These are phyloP conservation scores for Boletus fagicola DNA, from an alignment of 768 basidiomycete species.

Conservation along the genomic window DNA sequence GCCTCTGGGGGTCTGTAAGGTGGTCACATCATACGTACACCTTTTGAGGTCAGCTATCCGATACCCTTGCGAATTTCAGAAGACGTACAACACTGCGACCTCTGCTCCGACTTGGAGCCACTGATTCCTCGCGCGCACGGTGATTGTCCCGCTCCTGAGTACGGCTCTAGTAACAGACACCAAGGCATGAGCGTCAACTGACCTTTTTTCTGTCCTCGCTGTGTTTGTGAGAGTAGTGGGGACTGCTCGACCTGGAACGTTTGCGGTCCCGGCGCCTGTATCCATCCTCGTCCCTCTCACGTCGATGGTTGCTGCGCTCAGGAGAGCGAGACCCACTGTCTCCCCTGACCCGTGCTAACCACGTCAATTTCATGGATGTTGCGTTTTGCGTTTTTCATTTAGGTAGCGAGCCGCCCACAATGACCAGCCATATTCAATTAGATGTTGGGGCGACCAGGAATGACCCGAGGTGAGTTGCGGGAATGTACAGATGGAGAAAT, in stretches of 20 bases:
- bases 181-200: not conserved
- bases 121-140: constrained; percentile 3
- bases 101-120: constrained; percentile 8
- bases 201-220: constrained; percentile 9
- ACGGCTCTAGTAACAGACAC: not conserved
- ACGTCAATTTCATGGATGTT: not conserved
- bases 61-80: not conserved
- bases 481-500: not conserved
- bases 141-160: constrained; percentile 12
- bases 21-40: constrained; percentile 14
- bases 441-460: constrained; percentile 28
- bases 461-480: constrained; percentile 22
- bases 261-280: constrained; percentile 6
- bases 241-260: constrained; percentile 28
- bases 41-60: constrained; percentile 28
- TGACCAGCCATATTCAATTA: constrained; percentile 7
- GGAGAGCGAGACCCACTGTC: constrained; percentile 29
- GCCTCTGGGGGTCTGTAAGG: constrained; percentile 22
- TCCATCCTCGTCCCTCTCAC: constrained; percentile 12
- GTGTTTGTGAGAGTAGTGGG: constrained; percentile 5
- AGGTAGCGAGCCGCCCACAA: constrained; percentile 17
- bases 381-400: constrained; percentile 1
- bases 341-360: constrained; percentile 20
- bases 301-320: constrained; percentile 4
- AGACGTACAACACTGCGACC: constrained; percentile 33